phyloP scores from a whole-genome alignment of 768 basidiomycete genomes.

The Neoboletus brunneissimus region DNA sequence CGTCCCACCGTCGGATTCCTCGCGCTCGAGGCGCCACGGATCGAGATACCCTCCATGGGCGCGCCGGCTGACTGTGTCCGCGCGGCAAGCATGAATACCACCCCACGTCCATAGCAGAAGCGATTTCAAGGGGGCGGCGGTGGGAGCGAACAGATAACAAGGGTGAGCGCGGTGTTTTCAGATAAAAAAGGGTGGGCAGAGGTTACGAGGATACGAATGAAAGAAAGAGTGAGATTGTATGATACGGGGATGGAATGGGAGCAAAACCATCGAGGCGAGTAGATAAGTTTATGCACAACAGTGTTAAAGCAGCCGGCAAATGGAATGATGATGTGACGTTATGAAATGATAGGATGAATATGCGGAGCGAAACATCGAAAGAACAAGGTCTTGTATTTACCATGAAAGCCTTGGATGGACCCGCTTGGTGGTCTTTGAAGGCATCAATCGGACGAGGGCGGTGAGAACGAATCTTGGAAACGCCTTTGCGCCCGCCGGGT shows the following conservation, averaged over 20 bases:
- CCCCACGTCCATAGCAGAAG: conserved; percentile 17
- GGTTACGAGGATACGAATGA: conserved; percentile 10
- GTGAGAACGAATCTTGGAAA: conserved; percentile 59
- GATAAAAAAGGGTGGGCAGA: neutral
- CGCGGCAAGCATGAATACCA: conserved; percentile 38
- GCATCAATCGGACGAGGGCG: conserved; percentile 59
- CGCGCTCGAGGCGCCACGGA: conserved; percentile 61
- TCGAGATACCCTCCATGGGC: conserved; percentile 54
- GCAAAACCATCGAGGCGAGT: conserved; percentile 11
- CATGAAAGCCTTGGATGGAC: conserved; percentile 50
- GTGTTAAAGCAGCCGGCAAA: conserved; percentile 11
- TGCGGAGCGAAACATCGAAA: conserved; percentile 22
- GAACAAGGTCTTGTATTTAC: conserved; percentile 59
- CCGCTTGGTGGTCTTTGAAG: conserved; percentile 47
- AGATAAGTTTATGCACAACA: conserved; percentile 20
- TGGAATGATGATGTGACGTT: conserved; percentile 15
- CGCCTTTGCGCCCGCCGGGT: conserved; percentile 70
- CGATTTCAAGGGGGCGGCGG: conserved; percentile 23
- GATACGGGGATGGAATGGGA: conserved; percentile 12
- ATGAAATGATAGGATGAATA: conserved; percentile 31
- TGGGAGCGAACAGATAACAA: conserved; percentile 31
- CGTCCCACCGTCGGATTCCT: conserved; percentile 45
- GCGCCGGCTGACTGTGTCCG: conserved; percentile 34
- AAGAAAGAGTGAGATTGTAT: conserved; percentile 2
- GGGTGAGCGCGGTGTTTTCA: conserved; percentile 39